Base-by-base conservation (phyloP, 108 stramenopile genomes). In the Skeletonema grethae region DNA sequence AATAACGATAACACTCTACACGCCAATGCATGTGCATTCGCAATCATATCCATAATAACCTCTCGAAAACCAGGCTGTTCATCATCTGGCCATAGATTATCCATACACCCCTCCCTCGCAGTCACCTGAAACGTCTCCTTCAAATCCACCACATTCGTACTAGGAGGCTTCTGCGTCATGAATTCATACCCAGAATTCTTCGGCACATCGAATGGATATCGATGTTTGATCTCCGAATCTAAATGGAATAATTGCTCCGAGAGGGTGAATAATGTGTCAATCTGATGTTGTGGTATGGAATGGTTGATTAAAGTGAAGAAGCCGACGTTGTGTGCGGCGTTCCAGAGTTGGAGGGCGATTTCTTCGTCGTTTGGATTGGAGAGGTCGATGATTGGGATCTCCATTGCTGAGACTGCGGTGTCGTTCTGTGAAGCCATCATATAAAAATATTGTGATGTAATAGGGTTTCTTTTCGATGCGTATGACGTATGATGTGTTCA, bases 91-190 rank as follows among this genome's bases (percentile, higher is more conserved):
- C 86, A 86, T 16, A 80, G 69, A n/a, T 72, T 72, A 20, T 83
- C 86, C 83, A 86, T 86, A 41, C 43, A 50, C 12, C 83, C 83
- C 55, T 70, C 41, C 12, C 86, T 75, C 7, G 80, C 80, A 46
- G 86, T 86, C 5, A 86, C 66, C 65, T 86, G 86, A 31, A 86
- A 24, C 22, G 53, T 65, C 67, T 86, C 86, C 64, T 86, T 86
- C 66, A 78, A 82, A 65, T 86, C 78, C 20, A 70, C 61, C 32
- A 56, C 56, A 11, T 56, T 73, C 0, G 84, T 85, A 10, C 70
- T 73, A 3, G 84, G 84, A 9, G 72, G 75, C 16, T 74, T 72
- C 57, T 85, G 84, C 7, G 69, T 32, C 38, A 62, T 67, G 35
- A 60, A 83, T 66, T 86, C 86, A 57, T 64, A 86, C 8, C 86